phyloP scores from a whole-genome alignment of 495 filamentous ascomycete species.

The Thozetella sp. region DNA sequence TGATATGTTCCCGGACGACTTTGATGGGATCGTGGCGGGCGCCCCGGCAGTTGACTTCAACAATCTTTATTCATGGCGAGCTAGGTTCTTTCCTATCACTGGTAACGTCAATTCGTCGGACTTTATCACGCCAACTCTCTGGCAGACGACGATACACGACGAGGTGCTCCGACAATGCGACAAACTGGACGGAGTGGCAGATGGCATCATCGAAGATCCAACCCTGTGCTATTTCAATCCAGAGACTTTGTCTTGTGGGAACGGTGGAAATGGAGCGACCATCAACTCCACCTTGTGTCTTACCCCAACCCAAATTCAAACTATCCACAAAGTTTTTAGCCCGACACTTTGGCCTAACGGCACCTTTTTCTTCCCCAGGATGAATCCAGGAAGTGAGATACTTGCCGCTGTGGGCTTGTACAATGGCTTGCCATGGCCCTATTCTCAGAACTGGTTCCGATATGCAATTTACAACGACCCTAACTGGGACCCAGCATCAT shows the following conservation, averaged over 20 bases:
- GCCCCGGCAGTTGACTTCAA: slow-evolving; percentile 46
- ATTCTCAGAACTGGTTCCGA: slow-evolving; percentile 37
- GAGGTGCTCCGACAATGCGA: slow-evolving; percentile 62
- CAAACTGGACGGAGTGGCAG: slow-evolving; percentile 51
- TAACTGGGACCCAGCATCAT: slow-evolving; percentile 41
- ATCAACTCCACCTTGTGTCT: slow-evolving; percentile 39
- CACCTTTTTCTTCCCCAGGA: slow-evolving; percentile 51
- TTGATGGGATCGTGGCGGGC: slow-evolving; percentile 62
- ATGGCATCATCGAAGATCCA: slow-evolving; percentile 60
- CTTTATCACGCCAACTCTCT: slow-evolving; percentile 33
- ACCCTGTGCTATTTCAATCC: slow-evolving; percentile 51
- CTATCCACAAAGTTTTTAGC: slow-evolving; percentile 46
- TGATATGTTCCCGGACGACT: slow-evolving; percentile 38
- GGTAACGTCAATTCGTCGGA: slow-evolving; percentile 19
- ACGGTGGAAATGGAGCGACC: slow-evolving; percentile 8
- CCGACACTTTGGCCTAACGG: slow-evolving; percentile 50
- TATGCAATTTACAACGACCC: slow-evolving; percentile 58
- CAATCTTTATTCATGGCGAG: slow-evolving; percentile 56
- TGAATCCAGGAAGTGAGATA: slow-evolving; percentile 32
- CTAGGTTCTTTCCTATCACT: slow-evolving; percentile 50
- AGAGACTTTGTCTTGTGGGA: slow-evolving; percentile 43
- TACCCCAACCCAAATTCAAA: slow-evolving; percentile 46
- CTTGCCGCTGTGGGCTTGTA: slow-evolving; percentile 14
- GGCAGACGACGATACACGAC: slow-evolving; percentile 46
- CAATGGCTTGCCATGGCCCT: slow-evolving; percentile 15